Conservation (phyloP, 108 stramenopile genomes). For the Craspedostauros australis region DNA sequence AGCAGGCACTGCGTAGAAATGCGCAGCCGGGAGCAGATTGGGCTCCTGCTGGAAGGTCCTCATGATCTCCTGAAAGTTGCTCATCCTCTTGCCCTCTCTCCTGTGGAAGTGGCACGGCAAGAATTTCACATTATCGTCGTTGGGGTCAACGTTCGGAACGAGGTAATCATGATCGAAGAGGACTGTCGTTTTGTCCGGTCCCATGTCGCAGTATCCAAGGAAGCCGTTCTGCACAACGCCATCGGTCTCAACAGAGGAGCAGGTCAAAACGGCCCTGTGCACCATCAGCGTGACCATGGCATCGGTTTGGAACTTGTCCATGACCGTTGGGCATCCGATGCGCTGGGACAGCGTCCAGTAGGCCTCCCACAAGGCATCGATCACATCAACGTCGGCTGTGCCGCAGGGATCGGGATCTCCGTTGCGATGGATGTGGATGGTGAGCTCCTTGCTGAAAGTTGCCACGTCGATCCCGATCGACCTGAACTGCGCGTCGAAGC, state of each 20-base stretch:
- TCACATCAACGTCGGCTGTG: not conserved
- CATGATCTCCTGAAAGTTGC: slow-evolving; percentile 11
- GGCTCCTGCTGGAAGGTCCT: slow-evolving; percentile 5
- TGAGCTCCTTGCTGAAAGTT: too few relatives aligned
- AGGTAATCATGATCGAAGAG: slow-evolving; percentile 60
- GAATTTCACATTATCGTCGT: not conserved
- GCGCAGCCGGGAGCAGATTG: too few relatives aligned
- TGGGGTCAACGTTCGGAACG: slow-evolving; percentile 21
- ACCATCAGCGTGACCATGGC: slow-evolving; percentile 49
- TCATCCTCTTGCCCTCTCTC: slow-evolving; percentile 48
- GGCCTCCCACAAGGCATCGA: slow-evolving; percentile 8
- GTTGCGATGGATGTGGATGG: slow-evolving; percentile 52
- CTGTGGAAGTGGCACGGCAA: slow-evolving; percentile 79
- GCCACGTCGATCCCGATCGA: too few relatives aligned
- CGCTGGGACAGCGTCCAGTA: slow-evolving; percentile 1
- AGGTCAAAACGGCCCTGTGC: slow-evolving; percentile 6
- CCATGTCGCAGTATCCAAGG: slow-evolving; percentile 64
- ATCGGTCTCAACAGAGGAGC: slow-evolving; percentile 24
- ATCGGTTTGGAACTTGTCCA: slow-evolving; percentile 65
- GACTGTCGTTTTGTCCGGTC: slow-evolving; percentile 53
- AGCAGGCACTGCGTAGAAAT: slow-evolving; percentile 81
- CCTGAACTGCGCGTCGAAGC: too few relatives aligned
- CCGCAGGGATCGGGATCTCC: slow-evolving; percentile 65
- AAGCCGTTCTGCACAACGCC: slow-evolving; percentile 16
- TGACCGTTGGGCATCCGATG: slow-evolving; percentile 6